A percentile compares a stretch with the other conserved stretches of the same genome.
phyloP scores from a whole-genome alignment of 2,329 filamentous ascomycete species.

The Venturia asperata region DNA sequence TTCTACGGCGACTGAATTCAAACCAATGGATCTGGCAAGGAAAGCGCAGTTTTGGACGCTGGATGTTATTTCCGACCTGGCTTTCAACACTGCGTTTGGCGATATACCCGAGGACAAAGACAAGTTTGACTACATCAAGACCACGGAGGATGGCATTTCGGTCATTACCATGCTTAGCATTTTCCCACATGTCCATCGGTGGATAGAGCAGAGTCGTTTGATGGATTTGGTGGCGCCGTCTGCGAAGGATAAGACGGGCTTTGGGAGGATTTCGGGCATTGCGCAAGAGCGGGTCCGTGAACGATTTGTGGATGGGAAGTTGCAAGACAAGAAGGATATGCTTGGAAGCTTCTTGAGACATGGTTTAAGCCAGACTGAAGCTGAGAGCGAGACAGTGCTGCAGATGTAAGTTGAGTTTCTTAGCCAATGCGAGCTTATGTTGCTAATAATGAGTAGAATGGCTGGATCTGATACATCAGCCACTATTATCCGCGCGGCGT shows the following conservation, averaged over 20 bases:
- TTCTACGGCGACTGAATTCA: slow-evolving; percentile 27
- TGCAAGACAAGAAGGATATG: slow-evolving; percentile 42
- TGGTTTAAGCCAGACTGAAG: slow-evolving; percentile 37
- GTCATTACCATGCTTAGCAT: slow-evolving; percentile 41
- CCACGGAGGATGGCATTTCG: slow-evolving; percentile 32
- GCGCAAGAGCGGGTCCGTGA: slow-evolving; percentile 42
- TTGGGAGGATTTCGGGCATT: slow-evolving; percentile 26
- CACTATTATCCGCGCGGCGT: slow-evolving; percentile 46
- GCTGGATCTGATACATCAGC: slow-evolving; percentile 55
- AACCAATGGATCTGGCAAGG: slow-evolving; percentile 32
- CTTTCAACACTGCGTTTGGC: slow-evolving; percentile 42
- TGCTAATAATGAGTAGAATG: slow-evolving; percentile 29
- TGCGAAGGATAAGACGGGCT: slow-evolving; percentile 21
- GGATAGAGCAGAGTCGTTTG: slow-evolving; percentile 18
- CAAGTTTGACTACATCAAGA: slow-evolving; percentile 37
- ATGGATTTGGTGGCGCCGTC: slow-evolving; percentile 19
- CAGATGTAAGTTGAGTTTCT: slow-evolving; percentile 30
- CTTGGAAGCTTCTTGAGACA: slow-evolving; percentile 46
- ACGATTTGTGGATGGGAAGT: slow-evolving; percentile 32
- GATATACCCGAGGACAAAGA: slow-evolving; percentile 44
- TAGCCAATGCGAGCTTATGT: neutral
- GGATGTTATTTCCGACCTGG: slow-evolving; percentile 36
- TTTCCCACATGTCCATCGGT: slow-evolving; percentile 34
- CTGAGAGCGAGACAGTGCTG: slow-evolving; percentile 39
- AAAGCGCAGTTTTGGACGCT: slow-evolving; percentile 36